Percentiles rank a stretch among this genome's conserved stretches.
Evolutionary conservation across 495 filamentous ascomycete species (phyloP).

Genomic region (Aspergillus coremiiformis): DNA sequence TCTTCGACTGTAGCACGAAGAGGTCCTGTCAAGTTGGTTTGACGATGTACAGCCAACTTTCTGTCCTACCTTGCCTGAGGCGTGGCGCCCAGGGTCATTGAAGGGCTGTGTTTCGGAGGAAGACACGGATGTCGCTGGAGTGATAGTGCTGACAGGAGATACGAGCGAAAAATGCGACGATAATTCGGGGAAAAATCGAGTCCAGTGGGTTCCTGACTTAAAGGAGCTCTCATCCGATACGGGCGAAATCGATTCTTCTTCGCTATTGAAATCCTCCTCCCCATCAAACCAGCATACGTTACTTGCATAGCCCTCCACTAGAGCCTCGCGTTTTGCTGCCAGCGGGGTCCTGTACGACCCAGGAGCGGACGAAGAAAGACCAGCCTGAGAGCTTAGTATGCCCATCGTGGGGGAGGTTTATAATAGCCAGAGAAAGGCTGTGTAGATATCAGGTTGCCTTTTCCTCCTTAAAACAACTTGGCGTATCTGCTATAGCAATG

Average conservation of each 20-base stretch:
- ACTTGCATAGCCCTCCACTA: neutral
- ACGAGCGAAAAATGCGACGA: constrained; percentile 23
- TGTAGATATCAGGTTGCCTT: neutral
- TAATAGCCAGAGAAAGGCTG: neutral
- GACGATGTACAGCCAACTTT: constrained; percentile 17
- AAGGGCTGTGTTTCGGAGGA: neutral
- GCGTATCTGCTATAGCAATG: neutral
- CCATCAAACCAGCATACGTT: constrained; percentile 6
- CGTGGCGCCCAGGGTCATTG: neutral
- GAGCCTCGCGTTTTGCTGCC: neutral
- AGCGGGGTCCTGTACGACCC: neutral
- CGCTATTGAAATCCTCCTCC: constrained; percentile 5
- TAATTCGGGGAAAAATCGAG: constrained; percentile 30
- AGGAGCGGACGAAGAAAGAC: neutral
- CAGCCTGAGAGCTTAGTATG: neutral
- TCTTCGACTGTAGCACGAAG: constrained; percentile 33
- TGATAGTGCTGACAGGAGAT: constrained; percentile 12
- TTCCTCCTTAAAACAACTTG: neutral
- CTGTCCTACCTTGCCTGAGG: neutral
- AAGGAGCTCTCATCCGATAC: constrained; percentile 17
- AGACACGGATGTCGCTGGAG: neutral
- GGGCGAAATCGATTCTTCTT: constrained; percentile 26
- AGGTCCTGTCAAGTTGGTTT: constrained; percentile 22
- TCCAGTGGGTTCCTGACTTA: constrained; percentile 15
- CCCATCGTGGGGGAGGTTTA: neutral